Conservation (phyloP, 2,329 filamentous ascomycete species). For the Colletotrichum sp. region DNA sequence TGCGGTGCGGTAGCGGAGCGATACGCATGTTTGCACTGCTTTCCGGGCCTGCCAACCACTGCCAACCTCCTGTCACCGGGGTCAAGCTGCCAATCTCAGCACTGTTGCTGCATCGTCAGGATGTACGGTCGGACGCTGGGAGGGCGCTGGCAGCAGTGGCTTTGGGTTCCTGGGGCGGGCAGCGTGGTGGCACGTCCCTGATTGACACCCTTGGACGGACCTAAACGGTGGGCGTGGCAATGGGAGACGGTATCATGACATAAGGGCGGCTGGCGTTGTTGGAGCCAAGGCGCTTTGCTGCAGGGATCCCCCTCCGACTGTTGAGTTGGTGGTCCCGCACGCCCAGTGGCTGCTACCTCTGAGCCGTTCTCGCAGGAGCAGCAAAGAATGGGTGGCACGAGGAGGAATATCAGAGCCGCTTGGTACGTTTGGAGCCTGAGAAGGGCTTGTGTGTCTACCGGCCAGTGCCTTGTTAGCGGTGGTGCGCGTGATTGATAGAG, state of each 20-base stretch:
- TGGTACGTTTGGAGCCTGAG: neutral
- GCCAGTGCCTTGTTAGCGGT: neutral
- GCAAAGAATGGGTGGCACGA: neutral
- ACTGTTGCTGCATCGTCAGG: neutral
- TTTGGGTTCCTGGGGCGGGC: neutral
- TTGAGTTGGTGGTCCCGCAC: neutral
- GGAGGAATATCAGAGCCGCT: conserved; percentile 13
- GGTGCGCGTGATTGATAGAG: neutral
- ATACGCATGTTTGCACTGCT: neutral
- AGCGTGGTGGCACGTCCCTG: conserved; percentile 1
- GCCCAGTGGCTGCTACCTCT: neutral
- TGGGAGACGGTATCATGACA: conserved; percentile 15
- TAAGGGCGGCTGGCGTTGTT: neutral
- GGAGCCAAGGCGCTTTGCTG: neutral
- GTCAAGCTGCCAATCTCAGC: neutral
- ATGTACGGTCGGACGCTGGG: conserved; percentile 6
- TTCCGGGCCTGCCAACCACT: neutral
- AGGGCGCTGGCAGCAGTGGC: neutral
- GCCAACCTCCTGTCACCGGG: neutral
- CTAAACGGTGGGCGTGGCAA: conserved; percentile 16
- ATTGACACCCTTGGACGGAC: conserved; percentile 1
- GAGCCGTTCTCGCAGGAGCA: neutral
- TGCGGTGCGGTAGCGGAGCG: neutral
- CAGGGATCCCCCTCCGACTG: conserved; percentile 11
- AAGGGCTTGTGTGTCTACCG: neutral